A percentile compares a stretch with the other conserved stretches of the same genome.
phyloP scores from a whole-genome alignment of 805 yeast genomes.

The Yarrowia sp. region DNA sequence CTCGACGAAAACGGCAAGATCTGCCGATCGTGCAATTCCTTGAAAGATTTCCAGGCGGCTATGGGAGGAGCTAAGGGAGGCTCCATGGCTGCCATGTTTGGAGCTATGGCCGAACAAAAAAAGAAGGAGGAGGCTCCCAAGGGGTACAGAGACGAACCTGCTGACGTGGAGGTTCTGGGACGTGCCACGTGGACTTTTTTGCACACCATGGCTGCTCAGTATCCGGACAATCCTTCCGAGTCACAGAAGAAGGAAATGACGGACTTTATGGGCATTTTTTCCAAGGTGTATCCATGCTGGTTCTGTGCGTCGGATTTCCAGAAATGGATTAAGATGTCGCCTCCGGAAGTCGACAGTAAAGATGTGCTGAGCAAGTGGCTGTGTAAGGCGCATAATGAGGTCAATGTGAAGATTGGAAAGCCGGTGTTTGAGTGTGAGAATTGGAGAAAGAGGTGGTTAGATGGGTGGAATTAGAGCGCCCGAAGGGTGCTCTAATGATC shows the following conservation, averaged over 20 bases:
- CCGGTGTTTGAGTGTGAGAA: slow-evolving; percentile 82
- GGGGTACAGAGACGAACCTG: slow-evolving; percentile 70
- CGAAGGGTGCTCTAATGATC: too few species aligned
- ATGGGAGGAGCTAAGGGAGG: slow-evolving; percentile 45
- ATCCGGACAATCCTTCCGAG: slow-evolving; percentile 71
- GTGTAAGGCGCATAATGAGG: slow-evolving; percentile 93
- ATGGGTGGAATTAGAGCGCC: slow-evolving; percentile 75
- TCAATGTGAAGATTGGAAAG: slow-evolving; percentile 86
- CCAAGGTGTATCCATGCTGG: slow-evolving; percentile 91
- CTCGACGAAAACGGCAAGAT: slow-evolving; percentile 48
- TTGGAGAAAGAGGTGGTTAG: slow-evolving; percentile 95
- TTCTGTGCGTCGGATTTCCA: slow-evolving; percentile 88
- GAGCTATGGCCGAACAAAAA: slow-evolving; percentile 39
- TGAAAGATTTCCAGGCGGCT: slow-evolving; percentile 79
- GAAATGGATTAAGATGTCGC: slow-evolving; percentile 58
- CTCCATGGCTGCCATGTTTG: slow-evolving; percentile 45
- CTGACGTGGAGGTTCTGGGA: slow-evolving; percentile 84
- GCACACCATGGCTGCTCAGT: slow-evolving; percentile 88
- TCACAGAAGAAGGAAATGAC: slow-evolving; percentile 74
- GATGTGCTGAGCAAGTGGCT: slow-evolving; percentile 89
- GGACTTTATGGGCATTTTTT: slow-evolving; percentile 71
- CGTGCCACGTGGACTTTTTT: slow-evolving; percentile 90
- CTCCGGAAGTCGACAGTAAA: slow-evolving; percentile 56
- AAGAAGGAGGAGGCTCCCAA: slow-evolving; percentile 44
- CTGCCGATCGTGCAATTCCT: slow-evolving; percentile 87